phyloP scores from a whole-genome alignment of 2,329 filamentous ascomycete genomes.

The Fusarium metavorans region DNA sequence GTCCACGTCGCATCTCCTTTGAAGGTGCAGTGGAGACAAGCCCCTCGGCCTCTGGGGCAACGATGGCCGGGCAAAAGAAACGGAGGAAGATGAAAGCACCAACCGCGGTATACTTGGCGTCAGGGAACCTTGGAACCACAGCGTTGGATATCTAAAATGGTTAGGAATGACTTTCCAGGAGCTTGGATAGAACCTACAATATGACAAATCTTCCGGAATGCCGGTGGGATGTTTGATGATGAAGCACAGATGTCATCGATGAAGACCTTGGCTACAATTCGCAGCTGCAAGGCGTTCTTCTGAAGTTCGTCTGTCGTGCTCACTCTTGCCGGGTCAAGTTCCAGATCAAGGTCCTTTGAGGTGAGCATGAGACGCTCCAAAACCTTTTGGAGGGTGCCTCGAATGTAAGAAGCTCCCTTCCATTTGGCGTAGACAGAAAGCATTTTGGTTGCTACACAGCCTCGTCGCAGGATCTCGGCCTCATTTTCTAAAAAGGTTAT shows the following conservation, averaged over 20 bases:
- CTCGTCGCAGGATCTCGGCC: slow-evolving; percentile 74
- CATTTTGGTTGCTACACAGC: slow-evolving; percentile 80
- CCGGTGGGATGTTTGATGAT: slow-evolving; percentile 68
- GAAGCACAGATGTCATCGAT: slow-evolving; percentile 78
- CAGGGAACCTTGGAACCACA: slow-evolving; percentile 73
- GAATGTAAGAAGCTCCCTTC: slow-evolving; percentile 75
- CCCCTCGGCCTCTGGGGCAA: slow-evolving; percentile 75
- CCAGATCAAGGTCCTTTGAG: slow-evolving; percentile 75
- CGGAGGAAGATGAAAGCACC: slow-evolving; percentile 78
- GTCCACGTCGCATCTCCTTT: slow-evolving; percentile 76
- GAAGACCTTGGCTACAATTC: slow-evolving; percentile 77
- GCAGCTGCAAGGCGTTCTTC: slow-evolving; percentile 74
- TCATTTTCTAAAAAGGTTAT: slow-evolving; percentile 66
- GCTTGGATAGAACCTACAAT: slow-evolving; percentile 62
- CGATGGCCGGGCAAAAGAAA: slow-evolving; percentile 80
- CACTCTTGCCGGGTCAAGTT: slow-evolving; percentile 74
- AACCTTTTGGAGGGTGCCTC: slow-evolving; percentile 74
- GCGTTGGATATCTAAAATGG: slow-evolving; percentile 66
- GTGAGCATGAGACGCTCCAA: slow-evolving; percentile 74
- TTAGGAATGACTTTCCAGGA: background rate
- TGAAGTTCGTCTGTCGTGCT: slow-evolving; percentile 71
- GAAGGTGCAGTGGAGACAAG: slow-evolving; percentile 71
- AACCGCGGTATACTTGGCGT: slow-evolving; percentile 79
- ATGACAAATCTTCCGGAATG: slow-evolving; percentile 75
- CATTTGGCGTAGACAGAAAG: slow-evolving; percentile 78